phyloP scores from a whole-genome alignment of 2,329 filamentous ascomycete genomes.

The Penicillium glabrum region DNA sequence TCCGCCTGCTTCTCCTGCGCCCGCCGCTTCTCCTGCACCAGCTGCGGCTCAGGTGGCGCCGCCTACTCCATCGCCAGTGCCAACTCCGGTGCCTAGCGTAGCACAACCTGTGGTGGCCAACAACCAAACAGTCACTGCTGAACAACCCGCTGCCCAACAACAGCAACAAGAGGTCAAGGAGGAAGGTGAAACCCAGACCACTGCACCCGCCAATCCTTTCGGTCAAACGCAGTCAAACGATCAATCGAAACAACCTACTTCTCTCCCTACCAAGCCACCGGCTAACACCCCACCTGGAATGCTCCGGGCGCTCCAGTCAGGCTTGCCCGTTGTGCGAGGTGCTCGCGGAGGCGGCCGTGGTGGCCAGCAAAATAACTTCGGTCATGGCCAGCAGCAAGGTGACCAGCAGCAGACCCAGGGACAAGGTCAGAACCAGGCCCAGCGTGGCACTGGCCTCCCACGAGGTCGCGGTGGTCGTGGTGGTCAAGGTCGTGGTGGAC shows the following conservation, averaged over 20 bases:
- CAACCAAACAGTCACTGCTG: constrained; percentile 9
- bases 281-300: constrained; percentile 42
- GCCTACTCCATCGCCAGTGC: constrained; percentile 5
- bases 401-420: constrained; percentile 30
- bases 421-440: constrained; percentile 22
- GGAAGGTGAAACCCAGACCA: not conserved
- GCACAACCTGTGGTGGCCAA: not conserved
- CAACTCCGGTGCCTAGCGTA: constrained; percentile 3
- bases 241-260: constrained; percentile 5
- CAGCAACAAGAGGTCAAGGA: not conserved
- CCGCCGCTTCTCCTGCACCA: constrained; percentile 22
- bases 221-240: constrained; percentile 27
- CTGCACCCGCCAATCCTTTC: constrained; percentile 23
- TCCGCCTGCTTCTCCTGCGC: constrained; percentile 19
- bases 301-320: constrained; percentile 45
- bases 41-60: constrained; percentile 10
- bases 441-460: constrained; percentile 39
- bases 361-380: constrained; percentile 30
- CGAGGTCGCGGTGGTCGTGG: constrained; percentile 49
- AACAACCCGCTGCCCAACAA: not conserved
- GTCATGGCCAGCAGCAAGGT: constrained; percentile 29
- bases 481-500: constrained; percentile 38
- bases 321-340: constrained; percentile 45
- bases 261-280: constrained; percentile 35
- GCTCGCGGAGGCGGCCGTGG: constrained; percentile 41